These are phyloP conservation scores for Acer saccharum DNA, from an alignment of 345 rosid genomes.

Conservation along the genomic window DNA sequence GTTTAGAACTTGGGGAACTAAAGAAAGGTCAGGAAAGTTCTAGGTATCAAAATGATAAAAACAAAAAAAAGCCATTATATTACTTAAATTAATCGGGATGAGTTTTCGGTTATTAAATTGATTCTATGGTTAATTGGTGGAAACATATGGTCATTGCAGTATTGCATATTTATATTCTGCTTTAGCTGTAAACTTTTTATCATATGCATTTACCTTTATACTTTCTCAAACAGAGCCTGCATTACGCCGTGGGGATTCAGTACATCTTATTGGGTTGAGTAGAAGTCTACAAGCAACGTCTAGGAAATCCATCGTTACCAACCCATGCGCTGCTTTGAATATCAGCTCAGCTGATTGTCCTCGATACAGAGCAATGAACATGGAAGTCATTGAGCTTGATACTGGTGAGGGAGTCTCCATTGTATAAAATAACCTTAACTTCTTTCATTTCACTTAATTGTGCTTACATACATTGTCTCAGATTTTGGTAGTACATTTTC, in stretches of 20 bases:
- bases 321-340: conserved; percentile 87
- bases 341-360: conserved; percentile 92
- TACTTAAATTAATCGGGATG: neutral
- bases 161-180: neutral
- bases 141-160: neutral
- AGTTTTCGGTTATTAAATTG: neutral
- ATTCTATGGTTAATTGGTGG: neutral
- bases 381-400: conserved; percentile 94
- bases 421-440: conserved; percentile 7
- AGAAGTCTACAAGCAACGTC: conserved; percentile 91
- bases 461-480: conserved; percentile 30
- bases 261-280: conserved; percentile 86
- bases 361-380: conserved; percentile 92
- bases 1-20: too few relatives aligned
- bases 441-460: neutral
- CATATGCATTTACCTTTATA: neutral
- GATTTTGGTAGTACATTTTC: conserved; percentile 97
- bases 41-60: too few relatives aligned
- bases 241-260: conserved; percentile 87
- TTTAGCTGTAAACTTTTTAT: conserved; percentile 2
- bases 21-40: too few relatives aligned
- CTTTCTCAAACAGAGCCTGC: conserved; percentile 67
- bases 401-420: conserved; percentile 56
- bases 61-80: neutral
- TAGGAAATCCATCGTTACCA: conserved; percentile 83